These are phyloP conservation scores for Fomitopsis serialis DNA, from an alignment of 768 basidiomycete species.

Conservation along the genomic window DNA sequence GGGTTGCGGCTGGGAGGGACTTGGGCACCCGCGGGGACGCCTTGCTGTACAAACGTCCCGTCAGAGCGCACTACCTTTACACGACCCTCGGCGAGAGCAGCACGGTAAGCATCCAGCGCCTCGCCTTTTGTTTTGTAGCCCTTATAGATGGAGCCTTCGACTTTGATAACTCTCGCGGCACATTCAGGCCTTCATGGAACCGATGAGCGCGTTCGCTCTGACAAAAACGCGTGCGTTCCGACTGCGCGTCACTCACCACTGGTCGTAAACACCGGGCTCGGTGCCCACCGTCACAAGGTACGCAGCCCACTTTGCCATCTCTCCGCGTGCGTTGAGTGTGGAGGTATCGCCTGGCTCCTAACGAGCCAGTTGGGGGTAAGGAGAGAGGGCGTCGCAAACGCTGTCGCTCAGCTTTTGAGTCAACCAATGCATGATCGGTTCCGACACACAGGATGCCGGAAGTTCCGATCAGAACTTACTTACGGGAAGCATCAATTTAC, in stretches of 20 bases:
- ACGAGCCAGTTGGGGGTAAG: neutral
- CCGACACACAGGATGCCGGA: neutral
- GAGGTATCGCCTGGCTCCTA: neutral
- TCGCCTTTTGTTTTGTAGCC: conserved; percentile 3
- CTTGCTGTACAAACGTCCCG: neutral
- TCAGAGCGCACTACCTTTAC: conserved; percentile 1
- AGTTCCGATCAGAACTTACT: neutral
- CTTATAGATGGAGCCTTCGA: conserved; percentile 3
- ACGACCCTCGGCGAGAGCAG: neutral
- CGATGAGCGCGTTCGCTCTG: too few relatives aligned
- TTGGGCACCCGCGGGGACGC: neutral
- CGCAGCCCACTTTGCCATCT: conserved; percentile 8
- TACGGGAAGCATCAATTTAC: neutral
- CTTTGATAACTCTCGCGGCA: neutral
- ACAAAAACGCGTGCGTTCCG: too few relatives aligned
- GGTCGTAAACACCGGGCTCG: conserved; percentile 17
- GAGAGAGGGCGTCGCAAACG: neutral
- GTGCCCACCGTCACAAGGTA: conserved; percentile 19
- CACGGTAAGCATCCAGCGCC: conserved; percentile 4
- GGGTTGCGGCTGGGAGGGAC: neutral
- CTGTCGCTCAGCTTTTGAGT: conserved; percentile 6
- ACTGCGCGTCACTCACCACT: conserved; percentile 14
- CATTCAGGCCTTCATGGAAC: conserved; percentile 5
- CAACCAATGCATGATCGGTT: conserved; percentile 2
- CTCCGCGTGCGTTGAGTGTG: neutral